Evolutionary conservation across 805 yeast genomes (phyloP).

Genomic region (Saccharomycopsis oosterbeekiorum): DNA sequence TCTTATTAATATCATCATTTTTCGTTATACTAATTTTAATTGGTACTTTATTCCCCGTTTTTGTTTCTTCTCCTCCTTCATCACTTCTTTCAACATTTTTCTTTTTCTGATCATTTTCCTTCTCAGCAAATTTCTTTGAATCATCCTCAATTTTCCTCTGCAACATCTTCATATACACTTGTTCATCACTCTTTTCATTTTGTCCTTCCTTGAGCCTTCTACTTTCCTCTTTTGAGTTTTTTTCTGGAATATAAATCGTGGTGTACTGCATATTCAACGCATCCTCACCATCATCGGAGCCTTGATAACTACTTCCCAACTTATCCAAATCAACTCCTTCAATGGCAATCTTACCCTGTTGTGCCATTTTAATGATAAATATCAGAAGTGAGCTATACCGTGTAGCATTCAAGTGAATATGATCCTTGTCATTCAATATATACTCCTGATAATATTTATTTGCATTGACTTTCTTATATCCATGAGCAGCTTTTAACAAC

Average conservation of each 20-base stretch:
- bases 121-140: not conserved
- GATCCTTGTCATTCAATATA: slow-evolving; percentile 62
- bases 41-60: not conserved
- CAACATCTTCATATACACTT: slow-evolving; percentile 15
- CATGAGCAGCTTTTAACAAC: slow-evolving; percentile 59
- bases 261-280: slow-evolving; percentile 8
- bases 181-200: slow-evolving; percentile 14
- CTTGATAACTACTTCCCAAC: not conserved
- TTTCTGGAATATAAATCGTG: slow-evolving; percentile 12
- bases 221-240: slow-evolving; percentile 2
- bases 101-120: not conserved
- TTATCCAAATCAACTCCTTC: slow-evolving; percentile 3
- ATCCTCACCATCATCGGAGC: not conserved
- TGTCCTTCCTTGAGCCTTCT: slow-evolving; percentile 6
- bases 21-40: slow-evolving; percentile 5
- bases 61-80: not conserved
- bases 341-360: slow-evolving; percentile 39
- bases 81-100: slow-evolving; percentile 1
- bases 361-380: slow-evolving; percentile 54
- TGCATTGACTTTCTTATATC: slow-evolving; percentile 68
- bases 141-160: slow-evolving; percentile 13
- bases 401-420: slow-evolving; percentile 87
- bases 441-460: slow-evolving; percentile 87
- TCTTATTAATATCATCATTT: not conserved
- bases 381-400: slow-evolving; percentile 61